Evolutionary conservation across 129 eudicot genomes (phyloP), one percentile per base, ranked within the genome.

Genomic region (Gnaphalium uliginosum): DNA sequence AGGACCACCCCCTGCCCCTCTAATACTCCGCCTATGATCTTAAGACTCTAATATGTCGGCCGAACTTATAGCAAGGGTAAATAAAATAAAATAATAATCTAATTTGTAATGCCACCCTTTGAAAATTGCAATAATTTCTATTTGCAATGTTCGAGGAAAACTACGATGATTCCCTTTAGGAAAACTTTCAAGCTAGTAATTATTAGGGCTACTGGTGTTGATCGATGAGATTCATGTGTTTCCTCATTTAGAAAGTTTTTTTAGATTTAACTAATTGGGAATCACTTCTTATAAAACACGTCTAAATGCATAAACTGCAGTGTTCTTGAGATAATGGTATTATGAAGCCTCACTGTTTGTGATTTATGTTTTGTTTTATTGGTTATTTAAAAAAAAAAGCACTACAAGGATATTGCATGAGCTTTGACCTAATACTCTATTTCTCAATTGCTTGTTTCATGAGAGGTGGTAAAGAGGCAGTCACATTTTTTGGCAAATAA

Each of bases 401-500:
- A 23, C 33, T 58, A 57, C 56, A 21, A 33, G 30, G 33, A 35
- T 22, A 41, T 37, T 58, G 48, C 68, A 35, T 72, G 21, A 21
- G 15, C 54, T 32, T 56, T 35, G 50, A 17, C 54, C 22, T 72
- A 57, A 57, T 72, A 21, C 15, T 58, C 14, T 57, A 7, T 22
- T 72, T 65, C 24, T 48, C 32, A 26, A 5, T 48, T 66, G 21
- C 13, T 68, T 73, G n/a, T 71, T 4, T 25, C 62, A 59, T 74
- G 54, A 61, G 81, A 86, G 86, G 87, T 76, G 81, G 71, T 67
- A n/a, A 85, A 81, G 78, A 85, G 81, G 82, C 71, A 76, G 37
- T 87, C 92, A 3, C 71, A 79, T 76, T 86, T 85, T 22, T 79
- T 91, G 69, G 86, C 90, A 27, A 65, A 82, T 57, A 87, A 81